Conservation (phyloP, 352 stramenopile species). For the Globisporangium mamillatum region DNA sequence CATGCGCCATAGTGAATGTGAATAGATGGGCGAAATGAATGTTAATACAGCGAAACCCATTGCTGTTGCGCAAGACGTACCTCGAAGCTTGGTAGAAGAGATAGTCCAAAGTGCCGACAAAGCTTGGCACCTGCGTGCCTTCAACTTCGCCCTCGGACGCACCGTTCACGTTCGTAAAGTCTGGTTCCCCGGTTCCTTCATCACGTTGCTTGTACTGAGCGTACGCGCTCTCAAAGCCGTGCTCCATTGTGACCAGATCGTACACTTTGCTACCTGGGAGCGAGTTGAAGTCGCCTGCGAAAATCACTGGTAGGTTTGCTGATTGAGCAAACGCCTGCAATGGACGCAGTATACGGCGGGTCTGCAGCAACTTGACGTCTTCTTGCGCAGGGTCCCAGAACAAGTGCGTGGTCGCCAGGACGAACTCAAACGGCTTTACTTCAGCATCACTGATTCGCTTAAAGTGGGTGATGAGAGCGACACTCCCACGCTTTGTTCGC, state of each 20-base stretch:
- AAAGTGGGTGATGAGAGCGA: constrained; percentile 62
- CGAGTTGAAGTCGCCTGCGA: constrained; percentile 84
- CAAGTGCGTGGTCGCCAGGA: constrained; percentile 79
- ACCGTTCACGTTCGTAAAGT: constrained; percentile 80
- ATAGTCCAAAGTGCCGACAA: constrained; percentile 81
- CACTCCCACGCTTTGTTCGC: constrained; percentile 48
- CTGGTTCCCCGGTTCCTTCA: constrained; percentile 28
- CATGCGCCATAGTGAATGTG: background rate
- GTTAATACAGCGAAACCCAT: background rate
- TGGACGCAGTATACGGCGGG: constrained; percentile 43
- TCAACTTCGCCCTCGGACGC: constrained; percentile 17
- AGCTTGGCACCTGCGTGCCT: constrained; percentile 43
- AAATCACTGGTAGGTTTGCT: constrained; percentile 36
- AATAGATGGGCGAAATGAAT: background rate
- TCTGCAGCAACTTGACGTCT: constrained; percentile 83
- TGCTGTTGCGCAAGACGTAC: constrained; percentile 21
- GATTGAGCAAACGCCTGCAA: constrained; percentile 36
- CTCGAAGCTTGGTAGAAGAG: constrained; percentile 67
- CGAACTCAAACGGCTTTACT: constrained; percentile 36
- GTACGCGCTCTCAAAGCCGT: constrained; percentile 60
- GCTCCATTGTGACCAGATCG: constrained; percentile 38
- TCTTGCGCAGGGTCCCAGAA: constrained; percentile 84
- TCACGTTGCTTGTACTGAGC: constrained; percentile 28
- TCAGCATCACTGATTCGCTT: constrained; percentile 20
- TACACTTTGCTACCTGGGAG: constrained; percentile 76